Evolutionary conservation across 2,329 filamentous ascomycete genomes (phyloP).

Genomic region (Aquanectria penicillioides): DNA sequence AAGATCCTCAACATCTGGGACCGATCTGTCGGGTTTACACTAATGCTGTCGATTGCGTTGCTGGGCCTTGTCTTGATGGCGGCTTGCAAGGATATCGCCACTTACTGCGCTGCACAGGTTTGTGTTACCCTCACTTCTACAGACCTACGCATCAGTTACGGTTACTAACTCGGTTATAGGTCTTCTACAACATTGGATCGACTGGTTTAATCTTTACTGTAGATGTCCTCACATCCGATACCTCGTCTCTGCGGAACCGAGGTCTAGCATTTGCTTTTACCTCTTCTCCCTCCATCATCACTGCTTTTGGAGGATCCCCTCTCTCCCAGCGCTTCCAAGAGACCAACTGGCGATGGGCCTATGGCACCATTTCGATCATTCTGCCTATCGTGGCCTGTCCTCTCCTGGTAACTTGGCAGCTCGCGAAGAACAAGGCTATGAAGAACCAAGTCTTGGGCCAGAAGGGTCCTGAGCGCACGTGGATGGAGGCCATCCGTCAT

Average conservation of each 20-base stretch:
- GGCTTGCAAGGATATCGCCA: conserved; percentile 58
- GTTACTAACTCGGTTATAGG: background rate
- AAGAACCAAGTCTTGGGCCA: background rate
- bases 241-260: conserved; percentile 46
- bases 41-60: conserved; percentile 47
- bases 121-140: background rate
- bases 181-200: conserved; percentile 69
- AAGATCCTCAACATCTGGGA: conserved; percentile 52
- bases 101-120: conserved; percentile 43
- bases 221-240: conserved; percentile 72
- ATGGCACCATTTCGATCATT: background rate
- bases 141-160: too few relatives aligned
- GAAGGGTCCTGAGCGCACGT: background rate
- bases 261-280: conserved; percentile 44
- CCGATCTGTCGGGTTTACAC: conserved; percentile 46
- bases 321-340: conserved; percentile 34
- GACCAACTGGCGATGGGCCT: conserved; percentile 41
- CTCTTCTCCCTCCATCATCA: conserved; percentile 48
- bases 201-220: conserved; percentile 67
- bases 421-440: background rate
- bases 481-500: conserved; percentile 8
- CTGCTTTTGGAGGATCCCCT: conserved; percentile 44
- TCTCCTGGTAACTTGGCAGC: background rate
- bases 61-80: conserved; percentile 65
- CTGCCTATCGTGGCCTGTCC: background rate